Evolutionary conservation across 148 eudicot genomes (phyloP), one percentile per base, ranked within the genome.

Genomic region (Rhododendron mucronatum): DNA sequence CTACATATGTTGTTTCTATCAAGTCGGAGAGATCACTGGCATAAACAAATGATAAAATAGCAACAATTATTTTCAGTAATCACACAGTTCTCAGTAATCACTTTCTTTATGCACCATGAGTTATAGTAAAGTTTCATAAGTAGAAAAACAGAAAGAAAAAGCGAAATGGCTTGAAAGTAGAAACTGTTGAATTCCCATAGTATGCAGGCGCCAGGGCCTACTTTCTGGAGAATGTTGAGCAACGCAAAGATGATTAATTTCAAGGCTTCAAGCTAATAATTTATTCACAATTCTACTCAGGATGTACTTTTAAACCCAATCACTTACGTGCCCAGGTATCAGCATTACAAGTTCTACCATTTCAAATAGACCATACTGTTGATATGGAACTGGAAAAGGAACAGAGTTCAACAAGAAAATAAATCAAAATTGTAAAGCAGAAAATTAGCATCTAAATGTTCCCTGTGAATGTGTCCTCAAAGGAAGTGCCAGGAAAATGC

Each of bases 1-100:
- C 87, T 85, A 95, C 91, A 88, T 95, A 93, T 85, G 94, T 85
- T 80, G 88, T 92, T 90, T 97, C 99, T 88, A 95, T 92, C 90
- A 97, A 89, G 89, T 95, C 94, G 73, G 96, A 95, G 88, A 97
- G 96, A 92, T 97, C 94, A 94, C 99, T 97, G 88, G 76, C 67
- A 87, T 41, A 80, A 90, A 83, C 65, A 77, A 90, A 59, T 33
- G 53, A 30, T 1, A 69, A 84, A 81, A 80, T 33, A 37, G 76
- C 74, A 88, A 55, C 75, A 88, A 77, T 67, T 67, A n/a, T 3
- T n/a, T 65, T 65, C 30, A 21, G 2, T 21, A 5, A 23, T 59
- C 61, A 69, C 2, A 18, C 67, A 28, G 35, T 21, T 69, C 16
- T 69, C 20, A 26, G 80, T 35, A 20, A 50, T 18, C 23, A 80